Conservation (phyloP, 805 yeast genomes). For the Pichia thaimueangensis region DNA sequence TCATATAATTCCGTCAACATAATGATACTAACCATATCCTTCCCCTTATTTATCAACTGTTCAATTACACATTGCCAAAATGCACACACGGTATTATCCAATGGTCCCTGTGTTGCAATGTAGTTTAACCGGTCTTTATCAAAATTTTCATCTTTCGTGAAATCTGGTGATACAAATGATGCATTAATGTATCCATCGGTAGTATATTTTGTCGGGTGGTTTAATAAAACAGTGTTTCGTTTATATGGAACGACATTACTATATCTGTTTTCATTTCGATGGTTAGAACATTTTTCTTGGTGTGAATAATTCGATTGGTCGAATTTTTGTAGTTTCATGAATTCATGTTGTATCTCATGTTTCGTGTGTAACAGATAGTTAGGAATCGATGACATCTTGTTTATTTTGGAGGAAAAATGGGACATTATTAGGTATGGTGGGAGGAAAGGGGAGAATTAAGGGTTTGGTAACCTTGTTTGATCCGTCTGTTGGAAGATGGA, state of each 20-base stretch:
- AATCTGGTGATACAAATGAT: conserved; percentile 21
- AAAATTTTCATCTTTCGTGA: too few relatives aligned
- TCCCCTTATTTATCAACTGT: conserved; percentile 18
- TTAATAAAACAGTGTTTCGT: conserved; percentile 24
- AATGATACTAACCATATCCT: conserved; percentile 40
- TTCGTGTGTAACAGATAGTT: background rate
- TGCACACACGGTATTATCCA: conserved; percentile 32
- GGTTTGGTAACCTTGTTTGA: too few relatives aligned
- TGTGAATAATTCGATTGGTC: background rate
- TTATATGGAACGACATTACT: conserved; percentile 61
- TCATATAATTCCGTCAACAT: conserved; percentile 68
- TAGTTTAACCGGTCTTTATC: conserved; percentile 25
- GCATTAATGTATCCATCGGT: conserved; percentile 38
- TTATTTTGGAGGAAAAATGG: too few relatives aligned
- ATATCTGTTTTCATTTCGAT: conserved; percentile 42
- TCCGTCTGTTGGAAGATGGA: too few relatives aligned
- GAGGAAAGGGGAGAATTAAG: too few relatives aligned
- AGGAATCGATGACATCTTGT: background rate
- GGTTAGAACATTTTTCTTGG: background rate
- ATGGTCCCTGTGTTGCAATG: conserved; percentile 69
- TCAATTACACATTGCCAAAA: conserved; percentile 34
- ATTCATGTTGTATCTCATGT: background rate
- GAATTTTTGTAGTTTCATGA: background rate
- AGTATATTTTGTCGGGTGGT: conserved; percentile 6
- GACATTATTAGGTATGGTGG: too few relatives aligned